A percentile compares a stretch with the other conserved stretches of the same genome.
Conservation (phyloP, 768 basidiomycete species). For the Coprinopsis marcescibilis region DNA sequence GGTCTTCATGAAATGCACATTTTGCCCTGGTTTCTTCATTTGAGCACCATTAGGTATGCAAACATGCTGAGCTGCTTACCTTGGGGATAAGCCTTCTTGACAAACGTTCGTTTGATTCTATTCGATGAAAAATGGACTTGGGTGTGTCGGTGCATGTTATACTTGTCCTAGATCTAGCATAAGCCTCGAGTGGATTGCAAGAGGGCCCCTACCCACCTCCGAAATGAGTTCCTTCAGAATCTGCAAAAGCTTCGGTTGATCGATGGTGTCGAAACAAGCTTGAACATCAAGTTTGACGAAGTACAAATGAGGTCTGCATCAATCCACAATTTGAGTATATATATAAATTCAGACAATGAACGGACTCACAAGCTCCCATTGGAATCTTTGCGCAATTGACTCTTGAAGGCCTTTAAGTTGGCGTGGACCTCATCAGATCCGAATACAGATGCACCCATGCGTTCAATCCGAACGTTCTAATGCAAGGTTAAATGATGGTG, state of each 20-base stretch:
- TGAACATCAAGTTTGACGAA: conserved; percentile 97
- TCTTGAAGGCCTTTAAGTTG: conserved; percentile 68
- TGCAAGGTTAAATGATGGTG: not conserved
- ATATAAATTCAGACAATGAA: not conserved
- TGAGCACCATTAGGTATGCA: not conserved
- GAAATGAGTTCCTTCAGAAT: conserved; percentile 72
- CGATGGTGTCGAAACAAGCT: conserved; percentile 95
- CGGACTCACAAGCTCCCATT: conserved; percentile 46
- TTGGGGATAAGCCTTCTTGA: conserved; percentile 61
- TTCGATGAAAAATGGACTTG: conserved; percentile 47
- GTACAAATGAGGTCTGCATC: conserved; percentile 76
- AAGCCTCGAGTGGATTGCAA: not conserved
- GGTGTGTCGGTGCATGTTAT: conserved; percentile 22
- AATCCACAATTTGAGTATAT: not conserved
- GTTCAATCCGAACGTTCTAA: conserved; percentile 55
- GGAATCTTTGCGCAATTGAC: conserved; percentile 30
- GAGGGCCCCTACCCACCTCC: conserved; percentile 40
- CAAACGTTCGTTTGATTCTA: conserved; percentile 49
- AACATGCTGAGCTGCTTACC: conserved; percentile 31
- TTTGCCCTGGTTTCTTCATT: conserved; percentile 52
- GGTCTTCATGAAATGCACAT: conserved; percentile 64
- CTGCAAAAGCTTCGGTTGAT: conserved; percentile 76
- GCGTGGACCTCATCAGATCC: conserved; percentile 78
- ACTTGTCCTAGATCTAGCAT: conserved; percentile 49
- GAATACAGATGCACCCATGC: conserved; percentile 79